Percentiles rank a stretch among this genome's conserved stretches.
These are phyloP conservation scores for Larix kaempferi DNA, from an alignment of 75 land plant genomes.

Conservation along the genomic window DNA sequence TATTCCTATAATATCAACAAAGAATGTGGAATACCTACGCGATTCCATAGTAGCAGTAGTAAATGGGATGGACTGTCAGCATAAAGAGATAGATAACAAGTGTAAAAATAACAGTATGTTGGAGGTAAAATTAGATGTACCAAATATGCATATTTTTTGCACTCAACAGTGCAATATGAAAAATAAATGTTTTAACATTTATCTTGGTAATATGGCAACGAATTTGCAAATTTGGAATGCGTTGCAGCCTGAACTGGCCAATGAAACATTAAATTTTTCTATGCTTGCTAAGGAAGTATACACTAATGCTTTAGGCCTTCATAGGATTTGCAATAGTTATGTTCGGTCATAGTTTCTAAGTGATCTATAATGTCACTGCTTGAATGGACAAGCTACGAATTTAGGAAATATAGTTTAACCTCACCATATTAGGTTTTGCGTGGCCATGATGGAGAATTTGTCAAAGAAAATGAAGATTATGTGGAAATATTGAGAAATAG, in stretches of 20 bases:
- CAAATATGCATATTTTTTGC: background rate
- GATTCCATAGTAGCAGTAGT: background rate
- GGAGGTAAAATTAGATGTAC: background rate
- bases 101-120: background rate
- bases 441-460: background rate
- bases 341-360: background rate
- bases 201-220: too few relatives aligned
- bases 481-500: background rate
- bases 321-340: background rate
- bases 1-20: conserved; percentile 31
- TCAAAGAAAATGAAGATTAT: conserved; percentile 1
- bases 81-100: background rate
- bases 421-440: background rate
- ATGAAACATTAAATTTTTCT: too few relatives aligned
- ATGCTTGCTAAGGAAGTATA: conserved; percentile 19
- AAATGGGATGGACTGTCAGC: too few relatives aligned
- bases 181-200: too few relatives aligned
- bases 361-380: background rate
- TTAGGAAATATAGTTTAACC: background rate
- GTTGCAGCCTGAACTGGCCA: too few relatives aligned
- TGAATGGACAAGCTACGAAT: background rate
- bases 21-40: background rate
- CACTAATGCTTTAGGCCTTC: background rate
- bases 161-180: background rate
- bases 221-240: too few relatives aligned